Conservation (phyloP, 1,139 yeast genomes). For the Kazachstania sp. region DNA sequence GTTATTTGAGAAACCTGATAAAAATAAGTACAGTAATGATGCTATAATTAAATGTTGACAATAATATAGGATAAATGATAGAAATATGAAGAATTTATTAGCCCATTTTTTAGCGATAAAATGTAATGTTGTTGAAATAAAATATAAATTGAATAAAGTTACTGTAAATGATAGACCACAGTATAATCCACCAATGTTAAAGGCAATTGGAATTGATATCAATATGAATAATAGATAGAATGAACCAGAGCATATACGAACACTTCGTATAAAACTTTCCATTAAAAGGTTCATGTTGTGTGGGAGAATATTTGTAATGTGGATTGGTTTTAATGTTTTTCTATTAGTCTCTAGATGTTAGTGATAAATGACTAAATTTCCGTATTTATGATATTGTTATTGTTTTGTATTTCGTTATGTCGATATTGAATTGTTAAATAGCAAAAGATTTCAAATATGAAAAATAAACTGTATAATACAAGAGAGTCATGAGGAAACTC, state of each 20-base stretch:
- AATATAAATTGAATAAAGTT: slow-evolving; percentile 60
- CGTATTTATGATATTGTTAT: too few species aligned
- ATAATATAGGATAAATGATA: slow-evolving; percentile 44
- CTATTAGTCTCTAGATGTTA: too few species aligned
- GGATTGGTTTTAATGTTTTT: not conserved
- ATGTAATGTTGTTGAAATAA: slow-evolving; percentile 63
- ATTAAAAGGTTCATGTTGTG: not conserved
- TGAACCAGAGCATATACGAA: slow-evolving; percentile 39
- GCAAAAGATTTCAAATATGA: too few species aligned
- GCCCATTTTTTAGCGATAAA: slow-evolving; percentile 44
- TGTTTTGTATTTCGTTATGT: too few species aligned
- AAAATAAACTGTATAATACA: too few species aligned
- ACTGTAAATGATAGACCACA: slow-evolving; percentile 87
- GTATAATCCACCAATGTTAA: slow-evolving; percentile 83
- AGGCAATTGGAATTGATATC: slow-evolving; percentile 85
- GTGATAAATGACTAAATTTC: too few species aligned
- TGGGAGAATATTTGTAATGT: not conserved
- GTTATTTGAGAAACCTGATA: slow-evolving; percentile 43
- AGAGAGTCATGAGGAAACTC: too few species aligned
- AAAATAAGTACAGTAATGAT: slow-evolving; percentile 51
- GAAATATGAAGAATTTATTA: slow-evolving; percentile 43
- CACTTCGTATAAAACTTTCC: slow-evolving; percentile 17
- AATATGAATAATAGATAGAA: slow-evolving; percentile 60
- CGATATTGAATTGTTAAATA: too few species aligned
- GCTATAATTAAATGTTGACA: slow-evolving; percentile 79